These are phyloP conservation scores for Candida golubevii DNA, from an alignment of 805 yeast genomes.

Conservation along the genomic window DNA sequence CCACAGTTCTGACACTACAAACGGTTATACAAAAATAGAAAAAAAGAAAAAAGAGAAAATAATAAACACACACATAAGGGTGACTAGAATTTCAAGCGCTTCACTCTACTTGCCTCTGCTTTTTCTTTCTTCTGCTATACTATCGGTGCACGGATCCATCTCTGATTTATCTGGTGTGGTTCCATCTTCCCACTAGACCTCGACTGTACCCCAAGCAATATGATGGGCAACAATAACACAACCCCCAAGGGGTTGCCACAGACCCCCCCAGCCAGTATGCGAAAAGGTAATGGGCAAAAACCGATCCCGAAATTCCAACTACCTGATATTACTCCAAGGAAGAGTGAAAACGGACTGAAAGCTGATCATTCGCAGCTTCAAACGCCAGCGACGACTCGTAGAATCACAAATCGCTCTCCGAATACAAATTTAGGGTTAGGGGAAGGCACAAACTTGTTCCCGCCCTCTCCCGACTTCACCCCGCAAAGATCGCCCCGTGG, in stretches of 20 bases:
- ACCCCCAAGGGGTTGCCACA: conserved; percentile 8
- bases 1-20: too few relatives aligned
- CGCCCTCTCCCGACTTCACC: conserved; percentile 31
- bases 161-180: too few relatives aligned
- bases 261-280: conserved; percentile 10
- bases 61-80: too few relatives aligned
- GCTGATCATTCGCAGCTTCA: conserved; percentile 6
- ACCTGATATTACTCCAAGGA: conserved; percentile 7
- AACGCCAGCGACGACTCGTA: conserved; percentile 11
- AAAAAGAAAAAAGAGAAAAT: too few relatives aligned
- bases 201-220: background rate
- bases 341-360: background rate
- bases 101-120: too few relatives aligned
- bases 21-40: too few relatives aligned
- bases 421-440: background rate
- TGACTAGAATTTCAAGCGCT: too few relatives aligned
- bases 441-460: conserved; percentile 10
- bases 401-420: conserved; percentile 2
- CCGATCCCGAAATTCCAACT: conserved; percentile 9
- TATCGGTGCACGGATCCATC: too few relatives aligned
- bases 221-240: conserved; percentile 1
- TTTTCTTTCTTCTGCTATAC: too few relatives aligned
- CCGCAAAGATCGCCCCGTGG: conserved; percentile 28
- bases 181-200: too few relatives aligned
- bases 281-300: conserved; percentile 2